These are phyloP conservation scores for Lyophyllum decastes DNA, from an alignment of 768 basidiomycete genomes.

Conservation along the genomic window DNA sequence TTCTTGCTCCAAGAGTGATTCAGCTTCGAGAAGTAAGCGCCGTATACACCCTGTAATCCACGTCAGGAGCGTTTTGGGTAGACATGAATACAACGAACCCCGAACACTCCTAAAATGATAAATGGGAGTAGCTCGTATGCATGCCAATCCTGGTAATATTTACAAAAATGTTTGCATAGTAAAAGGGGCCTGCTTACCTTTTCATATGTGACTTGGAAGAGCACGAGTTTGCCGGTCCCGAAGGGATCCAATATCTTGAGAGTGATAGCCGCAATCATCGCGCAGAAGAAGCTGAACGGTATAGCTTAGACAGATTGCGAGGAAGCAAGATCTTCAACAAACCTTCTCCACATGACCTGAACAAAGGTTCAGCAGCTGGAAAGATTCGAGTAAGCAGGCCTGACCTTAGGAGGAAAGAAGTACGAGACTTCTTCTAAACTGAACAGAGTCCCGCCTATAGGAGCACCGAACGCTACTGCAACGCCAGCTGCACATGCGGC, in stretches of 20 bases:
- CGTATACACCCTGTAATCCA: slow-evolving; percentile 77
- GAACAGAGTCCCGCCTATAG: slow-evolving; percentile 91
- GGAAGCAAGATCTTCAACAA: slow-evolving; percentile 16
- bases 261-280: slow-evolving; percentile 95
- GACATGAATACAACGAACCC: slow-evolving; percentile 48
- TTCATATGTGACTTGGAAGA: slow-evolving; percentile 90
- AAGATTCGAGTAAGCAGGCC: neutral
- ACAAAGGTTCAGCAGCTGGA: neutral
- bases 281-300: slow-evolving; percentile 88
- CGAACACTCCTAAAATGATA: slow-evolving; percentile 83
- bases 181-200: slow-evolving; percentile 45
- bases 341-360: slow-evolving; percentile 96
- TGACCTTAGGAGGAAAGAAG: slow-evolving; percentile 92
- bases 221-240: slow-evolving; percentile 89
- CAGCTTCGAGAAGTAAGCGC: slow-evolving; percentile 89
- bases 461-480: slow-evolving; percentile 95
- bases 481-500: slow-evolving; percentile 98
- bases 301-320: slow-evolving; percentile 25
- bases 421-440: slow-evolving; percentile 95
- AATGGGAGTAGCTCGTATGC: slow-evolving; percentile 87
- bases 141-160: slow-evolving; percentile 77
- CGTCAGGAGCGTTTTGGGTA: slow-evolving; percentile 1
- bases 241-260: slow-evolving; percentile 93
- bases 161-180: neutral
- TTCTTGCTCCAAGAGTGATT: slow-evolving; percentile 88